These are phyloP conservation scores for Cordyceps tenuipes DNA, from an alignment of 2,329 filamentous ascomycete genomes.

Conservation along the genomic window DNA sequence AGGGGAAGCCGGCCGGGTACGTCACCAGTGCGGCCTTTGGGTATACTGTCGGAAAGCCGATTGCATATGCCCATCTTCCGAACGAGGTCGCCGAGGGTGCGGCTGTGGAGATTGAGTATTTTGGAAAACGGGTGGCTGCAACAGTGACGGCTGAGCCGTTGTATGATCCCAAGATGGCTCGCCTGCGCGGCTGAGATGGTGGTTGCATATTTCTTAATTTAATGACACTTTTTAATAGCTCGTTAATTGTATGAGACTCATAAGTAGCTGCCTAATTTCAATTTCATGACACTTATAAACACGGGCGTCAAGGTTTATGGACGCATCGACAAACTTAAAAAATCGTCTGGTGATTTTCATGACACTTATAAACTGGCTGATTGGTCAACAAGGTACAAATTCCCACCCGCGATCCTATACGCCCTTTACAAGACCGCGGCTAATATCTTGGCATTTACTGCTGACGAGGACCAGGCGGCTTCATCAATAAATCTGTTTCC, in stretches of 20 bases:
- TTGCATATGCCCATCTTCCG: slow-evolving; percentile 52
- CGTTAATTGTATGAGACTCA: not conserved
- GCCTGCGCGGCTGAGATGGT: slow-evolving; percentile 8
- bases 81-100: slow-evolving; percentile 36
- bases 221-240: not conserved
- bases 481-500: not conserved
- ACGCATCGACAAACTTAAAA: no score
- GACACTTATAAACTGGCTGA: not conserved
- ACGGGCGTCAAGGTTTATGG: no score
- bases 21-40: slow-evolving; percentile 54
- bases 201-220: not conserved
- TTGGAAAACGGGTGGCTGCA: slow-evolving; percentile 44
- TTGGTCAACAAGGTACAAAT: no score
- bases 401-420: no score
- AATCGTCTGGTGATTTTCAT: not conserved
- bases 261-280: not conserved
- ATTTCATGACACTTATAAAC: no score
- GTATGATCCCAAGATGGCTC: slow-evolving; percentile 19
- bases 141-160: slow-evolving; percentile 45
- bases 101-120: slow-evolving; percentile 52
- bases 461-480: not conserved
- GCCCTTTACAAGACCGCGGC: no score
- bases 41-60: slow-evolving; percentile 48
- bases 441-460: no score
- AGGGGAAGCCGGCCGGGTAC: slow-evolving; percentile 43